phyloP scores from a whole-genome alignment of 192 early-diverging fungal genomes.

The Backusella sp. region DNA sequence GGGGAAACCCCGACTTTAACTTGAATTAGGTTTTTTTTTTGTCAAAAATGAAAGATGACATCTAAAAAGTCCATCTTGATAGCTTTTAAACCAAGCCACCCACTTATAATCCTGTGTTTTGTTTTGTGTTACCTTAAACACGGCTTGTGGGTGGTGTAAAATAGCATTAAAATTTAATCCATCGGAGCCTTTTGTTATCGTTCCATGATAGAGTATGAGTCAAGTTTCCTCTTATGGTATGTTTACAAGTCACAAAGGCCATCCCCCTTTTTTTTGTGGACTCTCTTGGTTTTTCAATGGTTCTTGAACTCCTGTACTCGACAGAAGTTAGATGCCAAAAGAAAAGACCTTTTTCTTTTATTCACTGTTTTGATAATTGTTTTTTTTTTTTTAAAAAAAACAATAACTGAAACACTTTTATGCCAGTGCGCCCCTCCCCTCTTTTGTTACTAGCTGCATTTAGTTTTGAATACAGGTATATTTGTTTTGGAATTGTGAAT shows the following conservation, averaged over 20 bases:
- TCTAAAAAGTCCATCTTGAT: not conserved
- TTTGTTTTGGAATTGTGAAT: not conserved
- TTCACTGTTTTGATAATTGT: not conserved
- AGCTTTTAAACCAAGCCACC: constrained; percentile 6
- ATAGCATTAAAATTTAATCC: not conserved
- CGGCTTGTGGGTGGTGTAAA: not conserved
- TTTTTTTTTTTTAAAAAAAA: too few species aligned
- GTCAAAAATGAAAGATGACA: not conserved
- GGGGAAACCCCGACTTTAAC: constrained; percentile 4
- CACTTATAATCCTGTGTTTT: not conserved
- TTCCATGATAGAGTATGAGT: constrained; percentile 7
- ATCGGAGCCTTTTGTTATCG: not conserved
- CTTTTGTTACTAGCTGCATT: not conserved
- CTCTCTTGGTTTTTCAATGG: not conserved
- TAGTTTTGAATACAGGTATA: not conserved
- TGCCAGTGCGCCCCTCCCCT: not conserved
- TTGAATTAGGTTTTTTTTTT: not conserved
- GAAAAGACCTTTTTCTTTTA: not conserved
- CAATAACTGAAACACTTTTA: not conserved
- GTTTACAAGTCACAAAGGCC: not conserved
- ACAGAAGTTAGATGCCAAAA: not conserved
- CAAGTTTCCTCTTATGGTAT: constrained; percentile 3
- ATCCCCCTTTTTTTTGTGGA: not conserved
- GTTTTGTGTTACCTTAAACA: not conserved
- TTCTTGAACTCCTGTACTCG: not conserved